phyloP scores from a whole-genome alignment of 768 basidiomycete genomes.

The Rhodotorula sphaerocarpa region DNA sequence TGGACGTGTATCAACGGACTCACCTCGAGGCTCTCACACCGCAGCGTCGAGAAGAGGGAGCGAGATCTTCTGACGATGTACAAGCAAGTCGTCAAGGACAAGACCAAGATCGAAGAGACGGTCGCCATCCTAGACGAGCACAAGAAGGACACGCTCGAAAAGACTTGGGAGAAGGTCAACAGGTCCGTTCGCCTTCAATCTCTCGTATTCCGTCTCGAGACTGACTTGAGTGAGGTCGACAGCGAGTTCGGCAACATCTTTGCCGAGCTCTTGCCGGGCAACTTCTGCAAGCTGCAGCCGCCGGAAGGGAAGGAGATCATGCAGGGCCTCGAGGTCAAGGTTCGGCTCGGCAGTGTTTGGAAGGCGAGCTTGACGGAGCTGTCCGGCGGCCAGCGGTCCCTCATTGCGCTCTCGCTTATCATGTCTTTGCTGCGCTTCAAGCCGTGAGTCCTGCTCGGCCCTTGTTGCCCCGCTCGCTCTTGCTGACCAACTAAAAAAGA shows the following conservation, averaged over 20 bases:
- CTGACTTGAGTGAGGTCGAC: conserved; percentile 6
- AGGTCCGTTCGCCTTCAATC: conserved; percentile 51
- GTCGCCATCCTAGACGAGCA: conserved; percentile 87
- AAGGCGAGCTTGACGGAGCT: conserved; percentile 95
- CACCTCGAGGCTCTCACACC: too few relatives aligned
- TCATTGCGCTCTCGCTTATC: conserved; percentile 94
- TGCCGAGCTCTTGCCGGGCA: conserved; percentile 86
- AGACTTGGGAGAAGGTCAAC: conserved; percentile 94
- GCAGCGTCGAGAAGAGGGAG: conserved; percentile 89
- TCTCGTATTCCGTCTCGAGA: neutral
- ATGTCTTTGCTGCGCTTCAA: conserved; percentile 99
- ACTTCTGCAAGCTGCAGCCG: conserved; percentile 88
- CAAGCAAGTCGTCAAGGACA: conserved; percentile 77
- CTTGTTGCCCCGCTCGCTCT: neutral
- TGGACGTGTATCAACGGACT: too few relatives aligned
- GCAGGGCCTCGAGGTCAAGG: conserved; percentile 94
- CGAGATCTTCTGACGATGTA: conserved; percentile 77
- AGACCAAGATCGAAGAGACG: conserved; percentile 86
- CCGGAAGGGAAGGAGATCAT: conserved; percentile 90
- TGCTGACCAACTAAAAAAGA: neutral
- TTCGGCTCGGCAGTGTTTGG: conserved; percentile 88
- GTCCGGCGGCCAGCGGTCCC: conserved; percentile 94
- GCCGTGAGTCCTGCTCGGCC: conserved; percentile 46
- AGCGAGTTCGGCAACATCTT: conserved; percentile 97
- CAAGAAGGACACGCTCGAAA: conserved; percentile 84